Conservation (phyloP, 75 land plant genomes). For the Pseudotsuga menziesii region DNA sequence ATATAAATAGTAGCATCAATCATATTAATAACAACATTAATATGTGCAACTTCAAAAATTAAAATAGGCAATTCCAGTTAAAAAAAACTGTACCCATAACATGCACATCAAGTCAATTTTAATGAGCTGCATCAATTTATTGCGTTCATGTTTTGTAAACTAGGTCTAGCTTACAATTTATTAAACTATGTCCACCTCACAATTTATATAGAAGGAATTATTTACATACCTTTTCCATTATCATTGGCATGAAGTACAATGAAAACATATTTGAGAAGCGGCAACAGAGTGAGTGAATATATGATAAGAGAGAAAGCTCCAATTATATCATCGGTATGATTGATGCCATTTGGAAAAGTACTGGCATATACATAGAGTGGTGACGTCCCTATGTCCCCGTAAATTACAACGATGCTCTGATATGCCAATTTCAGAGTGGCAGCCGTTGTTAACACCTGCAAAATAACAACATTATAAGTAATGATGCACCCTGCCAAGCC, state of each 20-base stretch:
- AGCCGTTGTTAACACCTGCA: conserved; percentile 7
- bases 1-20: no score
- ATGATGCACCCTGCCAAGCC: conserved; percentile 19
- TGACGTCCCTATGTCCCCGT: conserved; percentile 79
- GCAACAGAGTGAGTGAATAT: conserved; percentile 66
- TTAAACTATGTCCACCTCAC: not conserved
- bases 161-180: no score
- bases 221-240: conserved; percentile 58
- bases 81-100: no score
- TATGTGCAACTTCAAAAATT: no score
- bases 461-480: not conserved
- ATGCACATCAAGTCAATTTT: not conserved
- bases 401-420: conserved; percentile 68
- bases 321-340: conserved; percentile 40
- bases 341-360: conserved; percentile 44
- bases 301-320: conserved; percentile 71
- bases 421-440: conserved; percentile 48
- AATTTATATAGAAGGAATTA: not conserved
- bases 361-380: conserved; percentile 67
- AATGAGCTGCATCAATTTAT: no score
- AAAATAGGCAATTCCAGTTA: no score
- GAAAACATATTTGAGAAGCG: conserved; percentile 70
- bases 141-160: no score
- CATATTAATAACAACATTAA: no score
- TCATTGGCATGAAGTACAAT: conserved; percentile 72